Base-by-base conservation (phyloP, 1,139 yeast species). In the Yamadazyma diospyri region DNA sequence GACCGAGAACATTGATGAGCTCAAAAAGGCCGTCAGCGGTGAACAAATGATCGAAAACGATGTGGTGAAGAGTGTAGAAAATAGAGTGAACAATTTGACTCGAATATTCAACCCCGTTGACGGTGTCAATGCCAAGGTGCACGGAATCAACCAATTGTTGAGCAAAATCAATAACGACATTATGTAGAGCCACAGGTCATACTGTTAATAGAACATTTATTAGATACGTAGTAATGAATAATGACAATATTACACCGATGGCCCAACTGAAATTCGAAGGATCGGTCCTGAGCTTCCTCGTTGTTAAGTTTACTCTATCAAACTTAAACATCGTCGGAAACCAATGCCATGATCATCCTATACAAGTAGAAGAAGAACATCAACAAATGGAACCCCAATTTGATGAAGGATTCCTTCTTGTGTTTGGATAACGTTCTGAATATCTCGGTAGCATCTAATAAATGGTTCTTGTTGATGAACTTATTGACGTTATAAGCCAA, bases 381-480 rank as follows among this genome's bases (percentile, higher is more conserved):
- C 53, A 88, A 66, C 50, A 92, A 71, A 59, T 88, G 94, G 78
- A 86, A 86, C 9, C 94, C 97, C 52, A 92, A 76, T 63, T 92
- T 92, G 59, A 84, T 63, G 57, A 89, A 89, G 36, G 89, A 76
- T 64, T 88, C 97, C 61, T 81, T 84, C 77, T 94, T 92, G 67
- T 92, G 95, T 55, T 82, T 85, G 47, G 87, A 78, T 54, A 94
- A 73, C 31, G 97, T 89, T 69, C 97, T 81, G 68, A 92, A 92
- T 53, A 92, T 94, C 65, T 92, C 98, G 30, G 99, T 92, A 39
- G 98, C 98, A 62, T 92, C 99, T 59, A 94, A 76, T 44, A 87
- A 67, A 59, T 92, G 92, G 59, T 82, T 83, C 61, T 85, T 85
- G 49, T 76, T 79, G 57, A 78, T 53, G 47, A 78, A 69, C 60